Conservation (phyloP, 768 basidiomycete species). For the Tephrocybe sp. region DNA sequence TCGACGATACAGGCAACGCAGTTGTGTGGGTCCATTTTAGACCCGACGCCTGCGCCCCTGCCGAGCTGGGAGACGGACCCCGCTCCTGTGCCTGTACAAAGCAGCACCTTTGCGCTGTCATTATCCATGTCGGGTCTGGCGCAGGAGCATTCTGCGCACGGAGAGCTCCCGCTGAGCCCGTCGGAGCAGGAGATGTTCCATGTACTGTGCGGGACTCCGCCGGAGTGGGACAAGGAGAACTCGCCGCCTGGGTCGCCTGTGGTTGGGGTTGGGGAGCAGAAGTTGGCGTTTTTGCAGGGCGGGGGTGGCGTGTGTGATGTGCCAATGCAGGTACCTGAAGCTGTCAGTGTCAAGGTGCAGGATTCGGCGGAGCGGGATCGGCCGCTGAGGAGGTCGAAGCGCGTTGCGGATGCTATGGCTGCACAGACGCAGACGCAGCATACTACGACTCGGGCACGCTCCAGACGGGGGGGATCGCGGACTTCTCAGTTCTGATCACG, state of each 20-base stretch:
- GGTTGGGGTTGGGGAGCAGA: conserved; percentile 12
- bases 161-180: conserved; percentile 61
- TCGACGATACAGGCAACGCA: conserved; percentile 47
- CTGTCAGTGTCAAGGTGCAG: not conserved
- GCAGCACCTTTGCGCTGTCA: conserved; percentile 13
- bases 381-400: conserved; percentile 62
- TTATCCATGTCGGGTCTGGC: not conserved
- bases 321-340: not conserved
- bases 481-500: conserved; percentile 41
- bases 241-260: conserved; percentile 14
- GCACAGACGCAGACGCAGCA: conserved; percentile 47
- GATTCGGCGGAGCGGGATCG: conserved; percentile 21
- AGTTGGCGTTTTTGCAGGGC: conserved; percentile 5
- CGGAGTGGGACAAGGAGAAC: conserved; percentile 51
- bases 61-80: conserved; percentile 12
- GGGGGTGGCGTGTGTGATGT: no score
- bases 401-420: conserved; percentile 61
- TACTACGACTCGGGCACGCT: conserved; percentile 32
- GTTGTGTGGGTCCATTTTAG: conserved; percentile 17
- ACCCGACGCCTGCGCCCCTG: not conserved
- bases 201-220: conserved; percentile 57
- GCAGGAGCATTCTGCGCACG: conserved; percentile 20
- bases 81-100: not conserved
- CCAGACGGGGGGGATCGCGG: conserved; percentile 39
- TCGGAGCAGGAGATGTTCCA: conserved; percentile 74